Evolutionary conservation across 1,139 yeast genomes (phyloP), one percentile per base, ranked within the genome.

Genomic region (Arxiozyma heterogenica): DNA sequence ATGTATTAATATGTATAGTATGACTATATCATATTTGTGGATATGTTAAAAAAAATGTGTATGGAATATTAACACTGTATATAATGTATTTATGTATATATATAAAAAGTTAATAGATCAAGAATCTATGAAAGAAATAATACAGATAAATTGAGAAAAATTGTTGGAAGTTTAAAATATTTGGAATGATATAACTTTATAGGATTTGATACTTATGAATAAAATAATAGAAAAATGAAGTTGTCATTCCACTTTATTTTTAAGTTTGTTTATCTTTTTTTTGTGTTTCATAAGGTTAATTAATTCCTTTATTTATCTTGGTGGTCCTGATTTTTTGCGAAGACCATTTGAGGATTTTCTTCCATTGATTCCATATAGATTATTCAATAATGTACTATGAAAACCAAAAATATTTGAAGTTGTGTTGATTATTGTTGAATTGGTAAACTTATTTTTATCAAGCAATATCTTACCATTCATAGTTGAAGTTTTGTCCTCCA

Each of bases 341-440:
- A 23, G 7, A 22, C 42, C 27, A 41, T 41, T 45, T 45, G 21
- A 22, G 4, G 23, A 11, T 45, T 39, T 12, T 8, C 18, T n/a
- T n/a, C 47, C 20, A 30, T 45, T 25, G 9, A 51, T 45, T n/a
- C 54, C 54, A 30, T 52, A 52, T n/a, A 52, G 9, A 22, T 48
- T 52, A 30, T 52, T 52, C 18, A 52, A 38, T 22, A 52, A 8
- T 9, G 51, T 25, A 41, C 45, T 52, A 41, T 52, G 54, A 46
- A 52, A 52, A 7, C 54, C 54, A n/a, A 21, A 25, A 4, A 44
- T 39, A 18, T 44, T 39, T 23, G 30, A 41, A 34, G 51, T 38
- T 11, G 43, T 20, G 15, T 38, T n/a, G 23, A 20, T 41, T 4
- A 39, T 27, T 7, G 47, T 18, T 25, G 34, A 11, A n/a, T 47